Evolutionary conservation across 495 filamentous ascomycete species (phyloP), one percentile per base, ranked within the genome.

Genomic region (Tetracladium setigerum): DNA sequence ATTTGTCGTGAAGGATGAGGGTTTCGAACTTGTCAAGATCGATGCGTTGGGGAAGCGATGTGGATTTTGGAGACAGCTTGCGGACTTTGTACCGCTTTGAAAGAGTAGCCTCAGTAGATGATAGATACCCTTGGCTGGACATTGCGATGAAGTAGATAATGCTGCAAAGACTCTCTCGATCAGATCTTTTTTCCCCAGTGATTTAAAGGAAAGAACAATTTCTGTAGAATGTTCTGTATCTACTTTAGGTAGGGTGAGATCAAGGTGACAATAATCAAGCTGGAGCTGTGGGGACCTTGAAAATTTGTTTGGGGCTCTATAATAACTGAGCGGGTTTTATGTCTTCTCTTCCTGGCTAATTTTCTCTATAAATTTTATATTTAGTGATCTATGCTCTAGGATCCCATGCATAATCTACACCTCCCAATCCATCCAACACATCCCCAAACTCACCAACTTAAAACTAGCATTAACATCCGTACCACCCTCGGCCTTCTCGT

Each of bases 191-290:
- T n/a, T n/a, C n/a, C n/a, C n/a, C n/a, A n/a, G n/a, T n/a, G n/a
- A n/a, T n/a, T n/a, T n/a, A n/a, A n/a, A n/a, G n/a, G n/a, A n/a
- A n/a, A n/a, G n/a, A n/a, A n/a, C n/a, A n/a, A n/a, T n/a, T n/a
- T n/a, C n/a, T n/a, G n/a, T n/a, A n/a, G n/a, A n/a, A n/a, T n/a
- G n/a, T n/a, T n/a, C n/a, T n/a, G n/a, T n/a, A n/a, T n/a, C n/a
- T n/a, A n/a, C n/a, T n/a, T n/a, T n/a, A n/a, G 79, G 57, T 78
- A 82, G 64, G 68, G 68, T 41, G 81, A 84, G 55, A 71, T 85
- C 59, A 89, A 87, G 61, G 69, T 88, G 52, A 87, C 85, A 24
- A 70, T 88, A 56, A 79, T 84, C n/a, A n/a, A n/a, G n/a, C n/a
- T n/a, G n/a, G n/a, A n/a, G n/a, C n/a, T n/a, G n/a, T n/a, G n/a